A percentile compares a stretch with the other conserved stretches of the same genome.
Conservation (phyloP, 2,329 filamentous ascomycete genomes). For the Aspergillus sp. region DNA sequence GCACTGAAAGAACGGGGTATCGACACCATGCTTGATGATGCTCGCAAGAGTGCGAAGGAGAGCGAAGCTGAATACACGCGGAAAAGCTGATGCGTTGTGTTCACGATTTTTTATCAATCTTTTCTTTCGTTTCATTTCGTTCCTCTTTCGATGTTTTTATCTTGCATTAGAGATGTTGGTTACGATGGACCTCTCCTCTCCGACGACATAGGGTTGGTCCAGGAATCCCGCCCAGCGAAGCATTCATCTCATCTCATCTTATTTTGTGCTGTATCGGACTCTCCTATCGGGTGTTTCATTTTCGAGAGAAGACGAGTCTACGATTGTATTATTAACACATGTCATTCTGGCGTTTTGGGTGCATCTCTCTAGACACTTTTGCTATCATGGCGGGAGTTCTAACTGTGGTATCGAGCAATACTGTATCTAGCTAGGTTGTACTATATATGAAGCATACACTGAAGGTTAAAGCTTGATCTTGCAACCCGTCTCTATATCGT, state of each 20-base stretch:
- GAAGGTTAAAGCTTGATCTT: neutral
- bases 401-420: neutral
- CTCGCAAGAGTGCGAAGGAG: slow-evolving; percentile 83
- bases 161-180: neutral
- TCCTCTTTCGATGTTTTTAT: neutral
- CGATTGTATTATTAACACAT: neutral
- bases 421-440: neutral
- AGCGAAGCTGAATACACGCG: slow-evolving; percentile 72
- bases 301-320: neutral
- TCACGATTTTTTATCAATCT: too few species aligned
- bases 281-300: neutral
- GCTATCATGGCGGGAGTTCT: neutral
- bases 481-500: neutral
- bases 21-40: slow-evolving; percentile 88
- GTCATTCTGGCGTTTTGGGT: neutral
- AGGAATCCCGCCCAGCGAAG: neutral
- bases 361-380: neutral
- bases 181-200: neutral
- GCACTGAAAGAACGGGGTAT: slow-evolving; percentile 87
- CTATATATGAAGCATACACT: neutral
- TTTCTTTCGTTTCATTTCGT: neutral
- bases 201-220: neutral
- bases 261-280: neutral
- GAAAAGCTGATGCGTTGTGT: slow-evolving; percentile 19
- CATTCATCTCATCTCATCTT: neutral